Conservation (phyloP, 179 eudicot genomes). For the Silene coronaria region DNA sequence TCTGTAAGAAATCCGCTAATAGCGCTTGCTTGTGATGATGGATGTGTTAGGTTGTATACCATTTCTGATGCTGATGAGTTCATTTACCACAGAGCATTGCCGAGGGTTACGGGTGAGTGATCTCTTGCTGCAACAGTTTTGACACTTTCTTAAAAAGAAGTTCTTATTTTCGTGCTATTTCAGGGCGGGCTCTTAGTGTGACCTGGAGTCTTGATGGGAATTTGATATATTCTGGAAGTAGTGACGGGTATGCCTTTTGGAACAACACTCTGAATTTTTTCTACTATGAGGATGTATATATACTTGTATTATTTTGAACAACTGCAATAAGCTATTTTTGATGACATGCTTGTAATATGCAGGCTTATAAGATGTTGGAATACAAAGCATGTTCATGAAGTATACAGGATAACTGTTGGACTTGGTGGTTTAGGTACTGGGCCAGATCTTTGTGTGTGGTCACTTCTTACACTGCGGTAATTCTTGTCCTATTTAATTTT, state of each 20-base stretch:
- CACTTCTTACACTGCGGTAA: slow-evolving; percentile 82
- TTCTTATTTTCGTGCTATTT: not conserved
- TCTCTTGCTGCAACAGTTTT: slow-evolving; percentile 21
- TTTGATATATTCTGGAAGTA: slow-evolving; percentile 76
- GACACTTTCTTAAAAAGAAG: not conserved
- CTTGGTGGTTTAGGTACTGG: slow-evolving; percentile 77
- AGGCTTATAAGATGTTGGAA: slow-evolving; percentile 97
- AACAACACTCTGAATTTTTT: not conserved
- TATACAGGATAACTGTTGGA: slow-evolving; percentile 88
- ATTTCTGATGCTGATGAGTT: slow-evolving; percentile 48
- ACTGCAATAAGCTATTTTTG: not conserved
- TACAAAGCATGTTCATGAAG: slow-evolving; percentile 45
- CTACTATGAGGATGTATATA: not conserved
- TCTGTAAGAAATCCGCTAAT: slow-evolving; percentile 30
- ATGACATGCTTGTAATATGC: slow-evolving; percentile 18
- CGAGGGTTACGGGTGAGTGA: slow-evolving; percentile 94
- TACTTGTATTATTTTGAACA: no score
- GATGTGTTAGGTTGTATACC: slow-evolving; percentile 67
- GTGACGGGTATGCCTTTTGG: slow-evolving; percentile 71
- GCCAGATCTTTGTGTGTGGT: slow-evolving; percentile 82
- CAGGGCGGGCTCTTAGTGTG: slow-evolving; percentile 65
- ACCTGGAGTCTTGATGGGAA: slow-evolving; percentile 79
- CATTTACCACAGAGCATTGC: slow-evolving; percentile 51
- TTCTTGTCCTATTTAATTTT: not conserved
- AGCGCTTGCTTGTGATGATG: slow-evolving; percentile 96